Base-by-base conservation (phyloP, 2,329 filamentous ascomycete species). In the Fusarium verticillioides region DNA sequence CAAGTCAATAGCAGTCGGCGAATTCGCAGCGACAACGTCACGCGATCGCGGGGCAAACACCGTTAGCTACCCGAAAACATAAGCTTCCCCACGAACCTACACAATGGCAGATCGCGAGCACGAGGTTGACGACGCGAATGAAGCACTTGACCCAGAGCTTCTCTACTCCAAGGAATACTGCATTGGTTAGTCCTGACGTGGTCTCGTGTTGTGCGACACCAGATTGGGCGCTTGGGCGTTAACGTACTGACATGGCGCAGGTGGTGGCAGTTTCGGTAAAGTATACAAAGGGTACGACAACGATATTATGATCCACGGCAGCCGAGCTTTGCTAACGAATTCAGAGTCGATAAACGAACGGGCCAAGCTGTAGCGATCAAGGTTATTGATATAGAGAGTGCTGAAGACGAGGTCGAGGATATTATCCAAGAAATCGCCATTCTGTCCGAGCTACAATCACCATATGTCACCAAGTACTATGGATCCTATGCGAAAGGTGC, bases 391-490 rank as follows among this genome's bases (percentile, higher is more conserved):
- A 96, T 99, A 75, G 96, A 99, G 84, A 98, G 96, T 85, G 96
- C 96, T 79, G 96, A 99, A 84, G 96, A 99, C 82, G 96, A 99
- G 84, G 96, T 99, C 77, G 96, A 98, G 85, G 96, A 99, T 84
- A 99, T 99, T 78, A 98, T 98, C 82, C 95, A 97, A 82, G 96
- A 99, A 84, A 98, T 99, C 77, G 95, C 96, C 75, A 98, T 99
- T 78, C 88, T 99, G 62, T 97, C 96, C 37, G 96, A 97, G 83
- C 90, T 99, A 75, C 94, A 97, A 84, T 98, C 96, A 23, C 95
- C 95, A 23, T 97, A 97, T 80, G 96, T 98, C 71, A 99, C 96
- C 43, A 96, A 97, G 83, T 99, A 99, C 86, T 95, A 97, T 84
- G 96, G 96, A 75, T 98, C 96, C 63, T 98, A 96, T 80, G 91